A percentile compares a stretch with the other conserved stretches of the same genome.
These are phyloP conservation scores for Tuber umbilicatum DNA, from an alignment of 495 filamentous ascomycete genomes.

Conservation along the genomic window DNA sequence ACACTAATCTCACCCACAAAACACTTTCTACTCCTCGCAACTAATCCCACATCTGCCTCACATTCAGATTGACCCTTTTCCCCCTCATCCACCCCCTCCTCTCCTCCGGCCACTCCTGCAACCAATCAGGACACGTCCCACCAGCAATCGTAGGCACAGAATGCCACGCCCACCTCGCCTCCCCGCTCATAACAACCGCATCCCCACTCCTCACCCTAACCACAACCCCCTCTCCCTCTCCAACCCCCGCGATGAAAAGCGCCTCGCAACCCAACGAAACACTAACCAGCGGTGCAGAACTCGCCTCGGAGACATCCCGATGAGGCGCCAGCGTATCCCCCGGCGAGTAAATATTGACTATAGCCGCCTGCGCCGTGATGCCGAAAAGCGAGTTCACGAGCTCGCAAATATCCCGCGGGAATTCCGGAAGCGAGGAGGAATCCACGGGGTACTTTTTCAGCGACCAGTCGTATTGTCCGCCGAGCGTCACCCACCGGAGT, in stretches of 20 bases:
- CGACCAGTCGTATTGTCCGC: slow-evolving; percentile 93
- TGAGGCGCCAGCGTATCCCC: slow-evolving; percentile 83
- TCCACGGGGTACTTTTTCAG: slow-evolving; percentile 63
- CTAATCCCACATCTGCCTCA: slow-evolving; percentile 76
- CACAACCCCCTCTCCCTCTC: slow-evolving; percentile 50
- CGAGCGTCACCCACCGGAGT: slow-evolving; percentile 86
- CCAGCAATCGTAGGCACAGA: slow-evolving; percentile 71
- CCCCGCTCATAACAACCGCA: slow-evolving; percentile 71
- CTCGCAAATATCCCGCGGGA: slow-evolving; percentile 63
- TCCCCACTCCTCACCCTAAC: slow-evolving; percentile 71
- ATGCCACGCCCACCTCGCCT: slow-evolving; percentile 84
- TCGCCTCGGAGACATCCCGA: slow-evolving; percentile 80
- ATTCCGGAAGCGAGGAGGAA: slow-evolving; percentile 39
- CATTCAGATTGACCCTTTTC: slow-evolving; percentile 84
- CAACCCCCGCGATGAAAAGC: slow-evolving; percentile 64
- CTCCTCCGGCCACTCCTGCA: slow-evolving; percentile 67
- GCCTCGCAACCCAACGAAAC: slow-evolving; percentile 83
- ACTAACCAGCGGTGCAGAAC: slow-evolving; percentile 67
- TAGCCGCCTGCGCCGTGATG: slow-evolving; percentile 67
- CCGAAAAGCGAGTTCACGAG: slow-evolving; percentile 49
- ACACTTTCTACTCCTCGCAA: neutral
- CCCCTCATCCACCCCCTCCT: slow-evolving; percentile 69
- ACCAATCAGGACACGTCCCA: slow-evolving; percentile 65
- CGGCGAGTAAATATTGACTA: slow-evolving; percentile 82
- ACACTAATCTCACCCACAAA: neutral